Evolutionary conservation across 2,329 filamentous ascomycete genomes (phyloP).

Genomic region (Zasmidium citrigriseum): DNA sequence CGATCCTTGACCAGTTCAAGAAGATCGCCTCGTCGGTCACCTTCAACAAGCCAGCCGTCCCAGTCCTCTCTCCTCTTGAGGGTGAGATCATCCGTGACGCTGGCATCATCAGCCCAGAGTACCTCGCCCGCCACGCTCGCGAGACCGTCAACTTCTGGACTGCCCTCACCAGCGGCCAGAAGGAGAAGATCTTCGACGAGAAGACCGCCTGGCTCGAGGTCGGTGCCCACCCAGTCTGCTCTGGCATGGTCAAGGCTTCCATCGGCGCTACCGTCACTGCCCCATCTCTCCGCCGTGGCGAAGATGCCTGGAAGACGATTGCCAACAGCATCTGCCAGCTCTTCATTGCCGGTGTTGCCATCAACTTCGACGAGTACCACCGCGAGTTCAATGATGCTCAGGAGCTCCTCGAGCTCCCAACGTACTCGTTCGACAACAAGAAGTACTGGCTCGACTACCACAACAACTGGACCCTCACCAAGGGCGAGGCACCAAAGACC

Average conservation of each 20-base stretch:
- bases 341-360: conserved; percentile 60
- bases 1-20: conserved; percentile 63
- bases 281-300: conserved; percentile 63
- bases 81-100: conserved; percentile 61
- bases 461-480: conserved; percentile 71
- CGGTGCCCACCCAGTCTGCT: conserved; percentile 72
- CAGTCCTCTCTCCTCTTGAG: conserved; percentile 68
- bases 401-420: conserved; percentile 64
- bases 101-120: conserved; percentile 60
- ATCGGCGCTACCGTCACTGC: conserved; percentile 59
- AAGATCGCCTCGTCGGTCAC: conserved; percentile 53
- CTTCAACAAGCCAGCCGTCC: conserved; percentile 60
- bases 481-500: conserved; percentile 57
- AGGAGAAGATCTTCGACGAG: conserved; percentile 61
- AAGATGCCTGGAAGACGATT: conserved; percentile 66
- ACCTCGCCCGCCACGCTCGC: conserved; percentile 66
- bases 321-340: conserved; percentile 59
- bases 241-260: conserved; percentile 67
- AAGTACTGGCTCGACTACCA: conserved; percentile 72
- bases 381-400: conserved; percentile 60
- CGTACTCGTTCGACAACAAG: conserved; percentile 70
- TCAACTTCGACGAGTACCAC: conserved; percentile 74
- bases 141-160: conserved; percentile 70
- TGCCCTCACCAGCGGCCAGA: conserved; percentile 61
- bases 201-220: conserved; percentile 72